phyloP scores from a whole-genome alignment of 306 rosid genomes.

The Castanea crenata region DNA sequence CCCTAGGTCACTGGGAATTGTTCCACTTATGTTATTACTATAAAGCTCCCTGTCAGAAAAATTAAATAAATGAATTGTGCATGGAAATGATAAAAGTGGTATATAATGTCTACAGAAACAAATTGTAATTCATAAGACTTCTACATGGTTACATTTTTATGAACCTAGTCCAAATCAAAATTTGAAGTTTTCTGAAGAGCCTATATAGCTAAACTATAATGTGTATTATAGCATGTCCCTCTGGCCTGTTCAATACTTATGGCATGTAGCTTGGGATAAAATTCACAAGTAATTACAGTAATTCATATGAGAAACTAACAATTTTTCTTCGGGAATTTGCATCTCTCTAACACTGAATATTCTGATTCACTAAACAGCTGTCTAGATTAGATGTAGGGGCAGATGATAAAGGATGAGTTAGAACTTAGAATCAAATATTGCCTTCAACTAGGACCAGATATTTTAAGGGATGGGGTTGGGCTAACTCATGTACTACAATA shows the following conservation, averaged over 20 bases:
- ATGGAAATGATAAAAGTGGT: not conserved
- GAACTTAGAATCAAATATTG: not conserved
- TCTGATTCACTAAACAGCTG: not conserved
- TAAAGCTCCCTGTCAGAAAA: slow-evolving; percentile 76
- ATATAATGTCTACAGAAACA: not conserved
- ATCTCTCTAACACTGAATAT: not conserved
- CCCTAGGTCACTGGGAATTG: slow-evolving; percentile 91
- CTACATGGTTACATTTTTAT: not conserved
- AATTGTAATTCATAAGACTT: not conserved
- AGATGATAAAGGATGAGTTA: not conserved
- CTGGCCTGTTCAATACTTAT: not conserved
- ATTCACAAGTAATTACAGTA: not conserved
- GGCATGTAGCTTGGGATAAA: not conserved
- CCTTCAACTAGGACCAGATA: not conserved
- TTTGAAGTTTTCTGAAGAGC: not conserved
- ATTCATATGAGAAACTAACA: not conserved
- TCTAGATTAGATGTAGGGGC: no score
- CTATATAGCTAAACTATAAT: not conserved
- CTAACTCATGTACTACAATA: not conserved
- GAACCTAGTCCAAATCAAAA: not conserved
- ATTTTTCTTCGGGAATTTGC: not conserved
- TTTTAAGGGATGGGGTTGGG: not conserved
- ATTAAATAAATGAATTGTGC: not conserved
- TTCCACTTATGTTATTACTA: slow-evolving; percentile 92
- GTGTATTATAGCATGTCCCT: slow-evolving; percentile 5